phyloP scores from a whole-genome alignment of 23 red algal species.

The Pyropia yezoensis region DNA sequence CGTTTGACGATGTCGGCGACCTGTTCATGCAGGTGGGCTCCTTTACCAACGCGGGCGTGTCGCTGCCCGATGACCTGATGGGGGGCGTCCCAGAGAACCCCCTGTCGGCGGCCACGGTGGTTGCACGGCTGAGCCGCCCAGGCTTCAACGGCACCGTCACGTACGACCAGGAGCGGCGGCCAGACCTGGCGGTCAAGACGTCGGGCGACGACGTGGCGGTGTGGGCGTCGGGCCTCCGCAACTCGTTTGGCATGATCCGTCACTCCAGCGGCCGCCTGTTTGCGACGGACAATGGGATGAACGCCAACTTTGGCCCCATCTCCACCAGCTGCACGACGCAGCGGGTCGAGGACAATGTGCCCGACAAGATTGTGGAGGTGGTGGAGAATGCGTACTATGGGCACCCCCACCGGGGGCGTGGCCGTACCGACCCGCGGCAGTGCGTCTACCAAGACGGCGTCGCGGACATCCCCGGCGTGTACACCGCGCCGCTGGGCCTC shows the following conservation, averaged over 20 bases:
- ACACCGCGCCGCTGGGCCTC: constrained; percentile 28
- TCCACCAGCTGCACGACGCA: constrained; percentile 33
- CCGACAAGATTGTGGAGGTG: constrained; percentile 1
- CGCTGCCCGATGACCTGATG: constrained; percentile 9
- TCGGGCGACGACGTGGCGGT: constrained; percentile 30
- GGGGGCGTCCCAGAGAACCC: constrained; percentile 31
- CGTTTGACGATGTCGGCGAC: constrained; percentile 39
- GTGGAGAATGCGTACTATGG: constrained; percentile 33
- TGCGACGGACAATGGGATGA: constrained; percentile 54
- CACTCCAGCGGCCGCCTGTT: constrained; percentile 36
- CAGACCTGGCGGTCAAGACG: constrained; percentile 11
- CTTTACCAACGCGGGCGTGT: constrained; percentile 40
- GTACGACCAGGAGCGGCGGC: constrained; percentile 23
- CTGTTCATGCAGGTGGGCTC: constrained; percentile 45
- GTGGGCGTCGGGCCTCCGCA: constrained; percentile 38
- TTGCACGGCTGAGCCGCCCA: background rate
- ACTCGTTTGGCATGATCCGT: constrained; percentile 42
- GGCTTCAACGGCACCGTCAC: constrained; percentile 31
- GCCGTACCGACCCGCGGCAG: constrained; percentile 30
- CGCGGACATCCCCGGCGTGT: constrained; percentile 16
- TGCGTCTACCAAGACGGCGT: constrained; percentile 31
- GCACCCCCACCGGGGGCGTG: constrained; percentile 51
- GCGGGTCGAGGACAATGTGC: constrained; percentile 18
- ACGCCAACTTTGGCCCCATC: constrained; percentile 47
- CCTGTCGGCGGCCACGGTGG: background rate